Base-by-base conservation (phyloP, 2,329 filamentous ascomycete genomes). In the Berkeleyomyces basicola region DNA sequence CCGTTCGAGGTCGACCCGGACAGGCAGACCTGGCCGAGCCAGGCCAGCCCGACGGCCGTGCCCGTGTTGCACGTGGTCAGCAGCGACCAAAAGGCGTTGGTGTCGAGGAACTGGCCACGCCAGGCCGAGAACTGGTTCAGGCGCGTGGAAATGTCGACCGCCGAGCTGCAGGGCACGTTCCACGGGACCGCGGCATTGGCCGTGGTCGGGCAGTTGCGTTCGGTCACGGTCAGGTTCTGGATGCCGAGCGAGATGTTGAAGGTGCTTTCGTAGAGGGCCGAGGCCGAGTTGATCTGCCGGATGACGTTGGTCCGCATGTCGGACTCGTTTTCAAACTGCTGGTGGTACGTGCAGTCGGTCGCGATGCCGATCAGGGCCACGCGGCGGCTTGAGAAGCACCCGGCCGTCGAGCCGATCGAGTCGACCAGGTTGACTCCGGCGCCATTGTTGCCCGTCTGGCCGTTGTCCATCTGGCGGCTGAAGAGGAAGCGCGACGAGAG, bases 221-320 rank as follows among this genome's bases (percentile, higher is more conserved):
- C 83, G 63, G 83, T 88, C 65, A 96, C 82, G 39, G 90, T 87
- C 61, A 99, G 74, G 70, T 96, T 95, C 67, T 86, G 83, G 65
- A 99, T 82, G 51, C 90, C 93, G 43, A 99, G 82, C 0, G 91
- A 92, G 68, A 99, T 92, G 73, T 96, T 96, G 76, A 99, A 97
- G 6, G 88, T 88, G 68, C 79, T 83, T 72, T 99, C 93, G 70
- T 93, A 99, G 7, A 96, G 75, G 66, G 84, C 82, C 1, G 92
- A 96, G 0, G 93, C 93, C 53, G 84, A 79, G 74, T 95, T 96
- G 71, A 99, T 87, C 70, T 89, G 79, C 61, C 77, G 79, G 68
- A 99, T 90, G 66, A 99, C 81, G 71, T 93, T 93, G 66, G 80
- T 72, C 63, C 85, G 80, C 33, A 86, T 81, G 5, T 68, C 71